These are phyloP conservation scores for Didymella sp. DNA, from an alignment of 2,329 filamentous ascomycete species.

Conservation along the genomic window DNA sequence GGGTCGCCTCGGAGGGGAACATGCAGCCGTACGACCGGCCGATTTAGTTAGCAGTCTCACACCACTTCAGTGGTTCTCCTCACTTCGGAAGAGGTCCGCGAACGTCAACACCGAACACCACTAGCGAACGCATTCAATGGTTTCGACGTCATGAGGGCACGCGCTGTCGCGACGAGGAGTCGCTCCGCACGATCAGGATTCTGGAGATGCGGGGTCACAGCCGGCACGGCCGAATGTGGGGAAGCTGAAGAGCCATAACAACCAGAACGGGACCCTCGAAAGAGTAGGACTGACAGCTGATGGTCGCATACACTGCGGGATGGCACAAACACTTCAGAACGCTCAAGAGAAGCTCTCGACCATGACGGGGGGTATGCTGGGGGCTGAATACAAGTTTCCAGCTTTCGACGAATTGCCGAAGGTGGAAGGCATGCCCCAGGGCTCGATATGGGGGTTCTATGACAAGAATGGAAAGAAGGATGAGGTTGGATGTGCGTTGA, in stretches of 20 bases:
- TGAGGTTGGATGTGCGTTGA: slow-evolving; percentile 59
- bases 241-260: slow-evolving; percentile 10
- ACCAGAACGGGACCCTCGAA: background rate
- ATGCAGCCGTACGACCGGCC: slow-evolving; percentile 9
- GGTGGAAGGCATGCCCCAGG: slow-evolving; percentile 43
- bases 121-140: background rate
- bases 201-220: slow-evolving; percentile 14
- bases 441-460: slow-evolving; percentile 45
- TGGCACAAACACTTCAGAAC: slow-evolving; percentile 20
- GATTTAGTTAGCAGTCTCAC: background rate
- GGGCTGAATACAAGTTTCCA: slow-evolving; percentile 34
- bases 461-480: slow-evolving; percentile 53
- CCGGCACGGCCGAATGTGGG: slow-evolving; percentile 3
- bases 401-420: slow-evolving; percentile 45
- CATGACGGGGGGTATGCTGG: slow-evolving; percentile 16
- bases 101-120: background rate
- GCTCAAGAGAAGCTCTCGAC: slow-evolving; percentile 25
- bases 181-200: background rate
- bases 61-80: background rate
- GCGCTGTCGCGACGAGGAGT: background rate
- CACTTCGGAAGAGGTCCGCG: slow-evolving; percentile 10
- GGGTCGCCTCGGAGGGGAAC: background rate
- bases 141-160: slow-evolving; percentile 6
- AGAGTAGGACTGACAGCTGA: background rate
- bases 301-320: background rate